A percentile compares a stretch with the other conserved stretches of the same genome.
phyloP scores from a whole-genome alignment of 2,329 filamentous ascomycete genomes.

The Capronia americana region DNA sequence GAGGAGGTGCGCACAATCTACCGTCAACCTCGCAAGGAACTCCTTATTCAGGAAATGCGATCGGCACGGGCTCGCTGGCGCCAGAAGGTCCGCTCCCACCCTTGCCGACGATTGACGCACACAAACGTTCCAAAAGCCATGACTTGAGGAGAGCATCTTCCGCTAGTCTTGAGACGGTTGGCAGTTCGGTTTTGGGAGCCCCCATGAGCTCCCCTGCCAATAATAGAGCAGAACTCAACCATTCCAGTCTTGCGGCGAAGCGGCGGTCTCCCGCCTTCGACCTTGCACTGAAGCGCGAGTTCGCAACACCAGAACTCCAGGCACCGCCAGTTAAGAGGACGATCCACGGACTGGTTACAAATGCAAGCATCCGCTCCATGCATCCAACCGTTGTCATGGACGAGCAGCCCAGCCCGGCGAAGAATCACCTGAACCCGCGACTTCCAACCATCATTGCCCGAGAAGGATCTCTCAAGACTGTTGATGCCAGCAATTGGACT shows the following conservation, averaged over 20 bases:
- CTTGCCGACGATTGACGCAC: slow-evolving; percentile 38
- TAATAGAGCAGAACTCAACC: not conserved
- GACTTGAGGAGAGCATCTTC: slow-evolving; percentile 16
- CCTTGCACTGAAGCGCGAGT: slow-evolving; percentile 19
- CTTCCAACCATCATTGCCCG: slow-evolving; percentile 12
- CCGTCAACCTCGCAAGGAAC: slow-evolving; percentile 33
- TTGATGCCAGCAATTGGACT: slow-evolving; percentile 32
- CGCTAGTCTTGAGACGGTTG: slow-evolving; percentile 23
- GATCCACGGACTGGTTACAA: slow-evolving; percentile 18
- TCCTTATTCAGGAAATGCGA: slow-evolving; percentile 36
- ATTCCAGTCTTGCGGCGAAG: slow-evolving; percentile 3
- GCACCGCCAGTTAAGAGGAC: slow-evolving; percentile 21
- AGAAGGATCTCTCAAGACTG: slow-evolving; percentile 30
- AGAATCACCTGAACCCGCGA: not conserved
- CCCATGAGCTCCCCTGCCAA: slow-evolving; percentile 23
- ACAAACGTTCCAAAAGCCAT: slow-evolving; percentile 2
- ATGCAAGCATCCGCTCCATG: slow-evolving; percentile 26
- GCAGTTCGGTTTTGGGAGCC: slow-evolving; percentile 29
- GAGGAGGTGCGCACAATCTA: slow-evolving; percentile 34
- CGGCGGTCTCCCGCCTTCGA: slow-evolving; percentile 13
- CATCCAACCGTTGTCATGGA: slow-evolving; percentile 27
- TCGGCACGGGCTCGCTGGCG: slow-evolving; percentile 43
- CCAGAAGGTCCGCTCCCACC: slow-evolving; percentile 49
- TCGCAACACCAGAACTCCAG: slow-evolving; percentile 21
- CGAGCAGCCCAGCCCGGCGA: slow-evolving; percentile 13